Conservation (phyloP, 169 alveolate genomes). For the Sarcocystis neurona region DNA sequence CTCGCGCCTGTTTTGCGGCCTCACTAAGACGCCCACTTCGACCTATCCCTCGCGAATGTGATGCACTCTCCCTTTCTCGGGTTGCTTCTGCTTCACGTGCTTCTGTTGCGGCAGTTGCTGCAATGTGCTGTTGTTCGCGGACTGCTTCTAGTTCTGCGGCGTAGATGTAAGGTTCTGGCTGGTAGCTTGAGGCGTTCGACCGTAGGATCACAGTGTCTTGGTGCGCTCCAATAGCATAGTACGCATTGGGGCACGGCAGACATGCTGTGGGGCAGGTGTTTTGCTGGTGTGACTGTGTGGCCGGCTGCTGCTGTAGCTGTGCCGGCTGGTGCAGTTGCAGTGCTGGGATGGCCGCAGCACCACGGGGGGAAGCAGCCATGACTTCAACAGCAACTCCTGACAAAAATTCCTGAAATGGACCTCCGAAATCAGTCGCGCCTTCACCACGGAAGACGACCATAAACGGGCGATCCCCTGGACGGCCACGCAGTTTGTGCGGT, state of each 20-base stretch:
- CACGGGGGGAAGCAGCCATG: constrained; percentile 77
- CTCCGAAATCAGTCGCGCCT: constrained; percentile 92
- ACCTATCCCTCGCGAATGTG: background rate
- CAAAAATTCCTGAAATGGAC: constrained; percentile 90
- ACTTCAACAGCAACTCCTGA: constrained; percentile 87
- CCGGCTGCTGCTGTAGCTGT: background rate
- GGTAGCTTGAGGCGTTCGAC: constrained; percentile 40
- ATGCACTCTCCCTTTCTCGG: background rate
- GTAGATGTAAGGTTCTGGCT: constrained; percentile 53
- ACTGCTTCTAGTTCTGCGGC: background rate
- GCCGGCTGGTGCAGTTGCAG: no score
- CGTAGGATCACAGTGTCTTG: constrained; percentile 86
- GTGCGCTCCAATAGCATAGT: constrained; percentile 84
- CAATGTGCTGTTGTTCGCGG: background rate
- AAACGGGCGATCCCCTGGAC: constrained; percentile 85
- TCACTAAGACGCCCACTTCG: background rate
- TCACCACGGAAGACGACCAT: constrained; percentile 90
- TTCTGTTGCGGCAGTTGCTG: background rate
- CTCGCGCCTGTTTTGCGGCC: background rate
- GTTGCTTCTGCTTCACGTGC: background rate
- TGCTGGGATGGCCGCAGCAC: no score
- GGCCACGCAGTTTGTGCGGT: constrained; percentile 74
- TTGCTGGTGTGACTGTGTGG: constrained; percentile 59
- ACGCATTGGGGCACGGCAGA: constrained; percentile 83
- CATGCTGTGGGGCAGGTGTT: constrained; percentile 71